A percentile compares a stretch with the other conserved stretches of the same genome.
phyloP scores from a whole-genome alignment of 108 stramenopile genomes.

The Pseudonitzschia multistriata region DNA sequence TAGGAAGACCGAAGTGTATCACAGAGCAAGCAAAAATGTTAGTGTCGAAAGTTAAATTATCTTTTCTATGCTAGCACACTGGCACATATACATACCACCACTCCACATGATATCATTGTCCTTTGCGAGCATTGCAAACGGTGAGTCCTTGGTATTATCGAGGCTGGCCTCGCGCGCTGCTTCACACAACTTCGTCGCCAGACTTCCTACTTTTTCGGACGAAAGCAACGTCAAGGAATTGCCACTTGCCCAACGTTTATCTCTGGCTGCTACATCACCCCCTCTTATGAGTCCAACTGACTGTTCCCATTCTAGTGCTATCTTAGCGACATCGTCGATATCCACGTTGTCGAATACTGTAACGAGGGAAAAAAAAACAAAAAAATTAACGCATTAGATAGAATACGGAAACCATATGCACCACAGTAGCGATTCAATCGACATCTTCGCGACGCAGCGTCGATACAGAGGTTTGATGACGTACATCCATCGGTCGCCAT shows the following conservation, averaged over 20 bases:
- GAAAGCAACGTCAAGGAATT: conserved; percentile 51
- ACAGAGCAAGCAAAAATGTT: background rate
- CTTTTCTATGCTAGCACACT: background rate
- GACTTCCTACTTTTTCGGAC: conserved; percentile 36
- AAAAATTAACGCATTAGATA: no score
- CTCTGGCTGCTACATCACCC: conserved; percentile 61
- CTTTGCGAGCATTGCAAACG: conserved; percentile 95
- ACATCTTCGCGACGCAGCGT: no score
- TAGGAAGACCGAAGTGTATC: background rate
- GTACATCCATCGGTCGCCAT: conserved; percentile 91
- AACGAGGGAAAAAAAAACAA: background rate
- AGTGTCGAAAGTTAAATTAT: background rate
- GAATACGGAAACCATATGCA: no score
- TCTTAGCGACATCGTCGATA: conserved; percentile 83
- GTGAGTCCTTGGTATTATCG: conserved; percentile 77
- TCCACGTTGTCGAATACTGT: conserved; percentile 94
- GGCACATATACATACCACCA: conserved; percentile 56
- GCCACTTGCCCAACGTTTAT: conserved; percentile 73
- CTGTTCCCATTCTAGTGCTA: conserved; percentile 89
- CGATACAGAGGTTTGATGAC: no score
- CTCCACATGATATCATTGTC: conserved; percentile 99
- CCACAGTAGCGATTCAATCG: no score
- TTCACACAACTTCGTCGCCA: conserved; percentile 55
- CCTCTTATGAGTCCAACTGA: conserved; percentile 75
- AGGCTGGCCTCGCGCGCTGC: conserved; percentile 72